Evolutionary conservation across 2,329 filamentous ascomycete genomes (phyloP).

Genomic region (Pseudocercospora vitis): DNA sequence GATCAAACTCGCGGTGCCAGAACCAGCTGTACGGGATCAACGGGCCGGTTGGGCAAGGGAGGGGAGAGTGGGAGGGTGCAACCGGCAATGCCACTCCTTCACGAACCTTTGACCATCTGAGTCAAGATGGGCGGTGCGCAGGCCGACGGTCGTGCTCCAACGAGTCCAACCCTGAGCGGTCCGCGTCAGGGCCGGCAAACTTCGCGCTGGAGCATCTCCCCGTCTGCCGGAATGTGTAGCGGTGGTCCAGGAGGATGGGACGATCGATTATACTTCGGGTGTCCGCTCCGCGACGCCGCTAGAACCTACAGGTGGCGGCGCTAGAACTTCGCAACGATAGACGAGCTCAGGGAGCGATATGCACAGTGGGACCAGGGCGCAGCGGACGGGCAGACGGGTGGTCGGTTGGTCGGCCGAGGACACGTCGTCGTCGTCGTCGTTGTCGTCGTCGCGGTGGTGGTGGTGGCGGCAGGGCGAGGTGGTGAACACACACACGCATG

Average conservation of each 20-base stretch:
- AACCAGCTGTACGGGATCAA: slow-evolving; percentile 7
- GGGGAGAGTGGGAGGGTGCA: neutral
- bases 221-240: slow-evolving; percentile 7
- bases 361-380: too few relatives aligned
- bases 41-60: slow-evolving; percentile 6
- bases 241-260: slow-evolving; percentile 6
- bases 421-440: neutral
- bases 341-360: neutral
- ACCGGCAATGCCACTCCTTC: neutral
- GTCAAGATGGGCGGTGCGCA: slow-evolving; percentile 5
- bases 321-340: slow-evolving; percentile 4
- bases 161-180: too few relatives aligned
- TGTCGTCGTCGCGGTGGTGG: too few relatives aligned
- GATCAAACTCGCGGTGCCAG: slow-evolving; percentile 7
- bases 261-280: slow-evolving; percentile 6
- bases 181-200: slow-evolving; percentile 7
- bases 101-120: slow-evolving; percentile 4
- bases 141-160: too few relatives aligned
- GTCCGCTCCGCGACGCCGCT: slow-evolving; percentile 6
- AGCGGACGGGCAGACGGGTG: too few relatives aligned
- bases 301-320: slow-evolving; percentile 1
- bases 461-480: too few relatives aligned
- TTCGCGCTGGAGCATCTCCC: slow-evolving; percentile 1
- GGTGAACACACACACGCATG: too few relatives aligned
- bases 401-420: neutral